Percentiles rank a stretch among this genome's conserved stretches.
These are phyloP conservation scores for Lachancea fermentati DNA, from an alignment of 805 yeast species.

Conservation along the genomic window DNA sequence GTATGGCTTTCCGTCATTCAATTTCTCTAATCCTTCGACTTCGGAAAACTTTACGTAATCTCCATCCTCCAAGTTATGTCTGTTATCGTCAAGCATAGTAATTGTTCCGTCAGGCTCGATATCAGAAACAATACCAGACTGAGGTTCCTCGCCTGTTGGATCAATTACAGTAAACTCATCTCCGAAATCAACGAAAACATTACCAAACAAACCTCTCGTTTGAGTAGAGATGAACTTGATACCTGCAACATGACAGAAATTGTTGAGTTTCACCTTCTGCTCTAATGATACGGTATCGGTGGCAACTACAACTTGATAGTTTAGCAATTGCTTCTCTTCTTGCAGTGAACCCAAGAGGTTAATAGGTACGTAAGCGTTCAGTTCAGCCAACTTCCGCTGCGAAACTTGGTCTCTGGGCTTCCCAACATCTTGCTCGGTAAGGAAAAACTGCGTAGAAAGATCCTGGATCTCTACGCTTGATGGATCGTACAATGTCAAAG, in stretches of 20 bases:
- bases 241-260: constrained; percentile 62
- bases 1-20: constrained; percentile 68
- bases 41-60: constrained; percentile 82
- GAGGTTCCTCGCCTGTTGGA: constrained; percentile 89
- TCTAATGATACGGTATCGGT: constrained; percentile 65
- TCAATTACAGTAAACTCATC: constrained; percentile 73
- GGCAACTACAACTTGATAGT: constrained; percentile 77
- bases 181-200: constrained; percentile 87
- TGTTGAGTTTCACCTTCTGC: constrained; percentile 69
- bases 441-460: constrained; percentile 84
- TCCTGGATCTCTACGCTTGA: constrained; percentile 59
- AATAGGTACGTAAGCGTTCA: constrained; percentile 88
- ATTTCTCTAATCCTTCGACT: constrained; percentile 68
- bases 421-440: constrained; percentile 69
- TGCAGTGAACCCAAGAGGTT: constrained; percentile 52
- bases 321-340: constrained; percentile 42
- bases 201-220: constrained; percentile 83
- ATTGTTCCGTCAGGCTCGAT: constrained; percentile 85
- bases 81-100: constrained; percentile 84
- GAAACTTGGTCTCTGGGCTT: constrained; percentile 68
- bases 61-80: constrained; percentile 94
- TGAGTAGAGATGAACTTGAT: constrained; percentile 81
- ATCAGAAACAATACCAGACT: constrained; percentile 80
- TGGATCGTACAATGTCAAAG: constrained; percentile 81
- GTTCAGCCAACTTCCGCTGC: constrained; percentile 64